Evolutionary conservation across 1,284 basidiomycete species (phyloP).

Genomic region (Golubevia pallescens): DNA sequence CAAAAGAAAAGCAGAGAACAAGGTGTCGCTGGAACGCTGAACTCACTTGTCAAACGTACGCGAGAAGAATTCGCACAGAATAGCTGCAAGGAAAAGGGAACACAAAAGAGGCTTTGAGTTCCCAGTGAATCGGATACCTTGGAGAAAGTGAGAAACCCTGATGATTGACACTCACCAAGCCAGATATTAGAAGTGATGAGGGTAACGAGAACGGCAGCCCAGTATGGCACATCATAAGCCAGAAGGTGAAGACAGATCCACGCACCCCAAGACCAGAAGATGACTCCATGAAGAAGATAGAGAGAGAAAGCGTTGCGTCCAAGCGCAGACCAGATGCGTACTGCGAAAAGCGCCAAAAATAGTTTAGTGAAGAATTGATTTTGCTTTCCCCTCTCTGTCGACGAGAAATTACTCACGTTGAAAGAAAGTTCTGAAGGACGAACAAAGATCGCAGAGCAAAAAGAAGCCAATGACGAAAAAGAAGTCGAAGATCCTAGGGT

Average conservation of each 20-base stretch:
- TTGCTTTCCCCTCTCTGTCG: no score
- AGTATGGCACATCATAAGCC: slow-evolving; percentile 31
- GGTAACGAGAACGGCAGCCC: slow-evolving; percentile 42
- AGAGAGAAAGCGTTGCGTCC: slow-evolving; percentile 39
- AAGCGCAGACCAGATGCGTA: slow-evolving; percentile 40
- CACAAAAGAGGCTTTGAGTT: no score
- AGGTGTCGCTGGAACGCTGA: slow-evolving; percentile 36
- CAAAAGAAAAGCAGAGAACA: slow-evolving; percentile 30
- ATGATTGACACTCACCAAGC: no score
- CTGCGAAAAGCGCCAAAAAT: no score
- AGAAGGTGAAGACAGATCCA: slow-evolving; percentile 40
- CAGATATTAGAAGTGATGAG: slow-evolving; percentile 39
- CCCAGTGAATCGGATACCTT: no score
- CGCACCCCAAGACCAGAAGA: slow-evolving; percentile 48
- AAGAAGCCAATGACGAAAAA: slow-evolving; percentile 39
- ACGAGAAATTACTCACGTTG: no score
- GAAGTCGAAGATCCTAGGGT: slow-evolving; percentile 27
- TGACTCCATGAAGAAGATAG: slow-evolving; percentile 45
- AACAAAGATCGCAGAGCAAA: slow-evolving; percentile 36
- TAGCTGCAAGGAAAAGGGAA: no score
- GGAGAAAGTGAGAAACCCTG: no score
- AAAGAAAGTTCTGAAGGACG: slow-evolving; percentile 39
- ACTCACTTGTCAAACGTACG: slow-evolving; percentile 46
- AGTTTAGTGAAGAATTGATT: no score
- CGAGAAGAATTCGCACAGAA: slow-evolving; percentile 38